Conservation (phyloP, 2,329 filamentous ascomycete genomes). For the Beauveria varroae region DNA sequence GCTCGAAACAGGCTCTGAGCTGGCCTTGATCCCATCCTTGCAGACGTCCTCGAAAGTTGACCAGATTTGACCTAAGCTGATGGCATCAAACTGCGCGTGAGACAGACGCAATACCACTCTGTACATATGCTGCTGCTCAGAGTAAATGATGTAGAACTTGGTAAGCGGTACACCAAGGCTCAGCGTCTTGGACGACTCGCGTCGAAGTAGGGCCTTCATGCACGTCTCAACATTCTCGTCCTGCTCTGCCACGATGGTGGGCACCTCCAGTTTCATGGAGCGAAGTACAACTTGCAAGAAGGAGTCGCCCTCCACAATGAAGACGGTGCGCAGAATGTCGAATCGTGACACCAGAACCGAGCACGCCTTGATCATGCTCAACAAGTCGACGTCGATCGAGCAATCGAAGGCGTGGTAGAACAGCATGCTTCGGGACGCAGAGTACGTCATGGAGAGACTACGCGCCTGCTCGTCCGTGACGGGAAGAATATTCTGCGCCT, state of each 20-base stretch:
- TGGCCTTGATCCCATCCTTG: constrained; percentile 16
- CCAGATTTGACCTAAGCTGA: constrained; percentile 32
- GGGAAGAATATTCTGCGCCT: constrained; percentile 22
- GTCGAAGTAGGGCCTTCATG: not conserved
- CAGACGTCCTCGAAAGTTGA: constrained; percentile 4
- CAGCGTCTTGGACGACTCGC: not conserved
- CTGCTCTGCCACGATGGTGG: not conserved
- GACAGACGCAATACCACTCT: not conserved
- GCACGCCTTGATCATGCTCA: not conserved
- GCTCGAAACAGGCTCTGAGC: constrained; percentile 12
- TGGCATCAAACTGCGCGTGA: constrained; percentile 43
- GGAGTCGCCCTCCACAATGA: not conserved
- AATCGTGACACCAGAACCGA: not conserved
- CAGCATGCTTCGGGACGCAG: not conserved
- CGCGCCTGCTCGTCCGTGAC: constrained; percentile 1
- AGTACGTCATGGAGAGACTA: constrained; percentile 1
- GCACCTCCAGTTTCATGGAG: not conserved
- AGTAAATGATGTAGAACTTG: constrained; percentile 1
- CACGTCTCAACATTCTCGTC: not conserved
- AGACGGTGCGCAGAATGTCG: constrained; percentile 6
- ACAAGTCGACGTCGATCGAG: not conserved
- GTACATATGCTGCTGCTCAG: not conserved
- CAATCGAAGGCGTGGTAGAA: not conserved
- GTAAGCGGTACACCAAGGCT: not conserved
- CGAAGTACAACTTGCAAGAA: constrained; percentile 1